Percentiles rank a stretch among this genome's conserved stretches.
phyloP scores from a whole-genome alignment of 176 grass and related monocot species.

The Aegilops umbellulata region DNA sequence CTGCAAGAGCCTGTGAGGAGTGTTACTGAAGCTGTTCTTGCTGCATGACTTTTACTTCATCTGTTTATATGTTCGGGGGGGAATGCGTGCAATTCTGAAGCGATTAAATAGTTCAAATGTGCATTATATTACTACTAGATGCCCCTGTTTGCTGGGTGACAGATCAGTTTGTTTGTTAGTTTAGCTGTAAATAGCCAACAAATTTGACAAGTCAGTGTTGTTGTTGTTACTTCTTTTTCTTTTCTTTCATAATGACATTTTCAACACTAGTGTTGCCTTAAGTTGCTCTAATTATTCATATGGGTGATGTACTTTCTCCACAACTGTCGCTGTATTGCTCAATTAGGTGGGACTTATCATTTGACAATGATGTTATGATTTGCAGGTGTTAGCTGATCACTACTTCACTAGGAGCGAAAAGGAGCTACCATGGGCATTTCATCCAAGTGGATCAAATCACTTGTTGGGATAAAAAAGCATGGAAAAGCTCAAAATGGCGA shows the following conservation, averaged over 20 bases:
- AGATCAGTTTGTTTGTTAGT: not conserved
- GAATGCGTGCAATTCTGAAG: not conserved
- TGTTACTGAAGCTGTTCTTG: not conserved
- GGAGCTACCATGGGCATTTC: constrained; percentile 62
- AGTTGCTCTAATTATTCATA: not conserved
- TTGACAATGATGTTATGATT: not conserved
- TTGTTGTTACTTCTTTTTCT: not conserved
- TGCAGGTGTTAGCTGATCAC: constrained; percentile 20
- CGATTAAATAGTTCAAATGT: not conserved
- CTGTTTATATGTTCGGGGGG: not conserved
- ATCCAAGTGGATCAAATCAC: constrained; percentile 81
- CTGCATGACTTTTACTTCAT: not conserved
- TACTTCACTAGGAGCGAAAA: not conserved
- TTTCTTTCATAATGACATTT: not conserved
- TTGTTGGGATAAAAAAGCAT: constrained; percentile 73
- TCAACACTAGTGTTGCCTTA: not conserved
- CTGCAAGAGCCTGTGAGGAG: not conserved
- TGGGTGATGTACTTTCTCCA: not conserved
- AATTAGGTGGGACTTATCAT: not conserved
- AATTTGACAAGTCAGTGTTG: not conserved
- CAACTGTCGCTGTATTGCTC: not conserved
- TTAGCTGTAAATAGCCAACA: not conserved
- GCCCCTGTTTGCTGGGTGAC: not conserved
- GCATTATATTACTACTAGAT: not conserved
- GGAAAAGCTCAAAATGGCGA: constrained; percentile 52